Evolutionary conservation across 306 rosid species (phyloP), one percentile per base, ranked within the genome.

Genomic region (Vigna radiata): DNA sequence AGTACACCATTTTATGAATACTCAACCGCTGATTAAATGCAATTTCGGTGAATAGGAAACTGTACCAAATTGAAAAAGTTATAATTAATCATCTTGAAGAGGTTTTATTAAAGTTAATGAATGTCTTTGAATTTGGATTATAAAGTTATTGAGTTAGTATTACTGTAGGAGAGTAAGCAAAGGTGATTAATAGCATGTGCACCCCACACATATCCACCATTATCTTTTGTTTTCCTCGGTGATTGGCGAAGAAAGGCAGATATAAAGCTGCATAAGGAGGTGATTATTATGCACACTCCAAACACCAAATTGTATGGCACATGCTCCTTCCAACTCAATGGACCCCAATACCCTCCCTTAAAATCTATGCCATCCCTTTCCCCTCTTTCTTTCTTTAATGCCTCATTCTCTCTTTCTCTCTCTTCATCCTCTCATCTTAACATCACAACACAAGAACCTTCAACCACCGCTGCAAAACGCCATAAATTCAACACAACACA

Each of bases 151-250:
- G 1, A 41, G 13, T 41, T 41, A 9, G 0, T 8, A 39, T 41
- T 41, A 41, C 8, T 39, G 8, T 1, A 36, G 39, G 6, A 6
- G 36, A 31, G 36, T 31, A 4, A 31, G 11, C 11, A 52, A 56
- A 46, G 29, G 43, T 48, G 56, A 68, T 77, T 73, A 46, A 79
- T 4, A 36, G 81, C 87, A 81, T 78, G 83, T 83, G 89, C 80
- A 70, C 53, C 68, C 86, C 83, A 85, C 76, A 41, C 18, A 59
- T 52, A 59, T 52, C 54, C 67, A 70, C 79, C 56, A 72, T 78
- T 79, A 68, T 69, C 71, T 74, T 67, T 66, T 58, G 33, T 83
- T 78, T 73, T 49, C 21, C 43, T 17, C 18, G 54, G 62, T 59
- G 71, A 68, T 61, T 60, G 72, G 49, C 8, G 48, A 61, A 19